Conservation (phyloP, 805 yeast genomes). For the Candida oleophila region DNA sequence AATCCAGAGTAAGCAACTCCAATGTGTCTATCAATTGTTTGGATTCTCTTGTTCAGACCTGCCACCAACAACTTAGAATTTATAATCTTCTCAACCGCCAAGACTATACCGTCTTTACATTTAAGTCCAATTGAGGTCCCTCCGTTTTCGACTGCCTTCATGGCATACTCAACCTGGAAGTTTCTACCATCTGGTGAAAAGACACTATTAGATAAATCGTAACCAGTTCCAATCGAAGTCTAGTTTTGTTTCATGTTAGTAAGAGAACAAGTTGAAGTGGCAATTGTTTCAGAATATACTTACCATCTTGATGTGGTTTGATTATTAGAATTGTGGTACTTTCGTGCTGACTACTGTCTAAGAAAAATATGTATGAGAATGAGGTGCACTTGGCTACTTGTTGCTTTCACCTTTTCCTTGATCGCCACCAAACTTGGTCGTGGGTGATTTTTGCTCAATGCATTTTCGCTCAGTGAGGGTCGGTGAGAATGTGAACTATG, state of each 20-base stretch:
- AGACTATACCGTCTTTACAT: slow-evolving; percentile 90
- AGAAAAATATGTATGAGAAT: not conserved
- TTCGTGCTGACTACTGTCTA: too few relatives aligned
- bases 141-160: slow-evolving; percentile 96
- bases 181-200: slow-evolving; percentile 92
- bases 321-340: too few relatives aligned
- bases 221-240: slow-evolving; percentile 99
- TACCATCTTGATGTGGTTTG: not conserved
- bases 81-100: slow-evolving; percentile 94
- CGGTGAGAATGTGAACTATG: too few relatives aligned
- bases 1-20: slow-evolving; percentile 96
- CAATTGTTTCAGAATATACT: not conserved
- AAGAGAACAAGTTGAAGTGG: not conserved
- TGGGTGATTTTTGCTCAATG: not conserved
- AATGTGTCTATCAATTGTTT: slow-evolving; percentile 87
- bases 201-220: slow-evolving; percentile 95
- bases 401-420: not conserved
- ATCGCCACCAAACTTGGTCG: not conserved
- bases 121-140: slow-evolving; percentile 93
- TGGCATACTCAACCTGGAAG: slow-evolving; percentile 97
- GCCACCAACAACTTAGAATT: slow-evolving; percentile 86
- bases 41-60: slow-evolving; percentile 84
- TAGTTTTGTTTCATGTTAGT: slow-evolving; percentile 1
- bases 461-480: not conserved
- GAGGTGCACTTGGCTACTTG: not conserved